These are phyloP conservation scores for Ascochyta pisi DNA, from an alignment of 2,329 filamentous ascomycete species.

Conservation along the genomic window DNA sequence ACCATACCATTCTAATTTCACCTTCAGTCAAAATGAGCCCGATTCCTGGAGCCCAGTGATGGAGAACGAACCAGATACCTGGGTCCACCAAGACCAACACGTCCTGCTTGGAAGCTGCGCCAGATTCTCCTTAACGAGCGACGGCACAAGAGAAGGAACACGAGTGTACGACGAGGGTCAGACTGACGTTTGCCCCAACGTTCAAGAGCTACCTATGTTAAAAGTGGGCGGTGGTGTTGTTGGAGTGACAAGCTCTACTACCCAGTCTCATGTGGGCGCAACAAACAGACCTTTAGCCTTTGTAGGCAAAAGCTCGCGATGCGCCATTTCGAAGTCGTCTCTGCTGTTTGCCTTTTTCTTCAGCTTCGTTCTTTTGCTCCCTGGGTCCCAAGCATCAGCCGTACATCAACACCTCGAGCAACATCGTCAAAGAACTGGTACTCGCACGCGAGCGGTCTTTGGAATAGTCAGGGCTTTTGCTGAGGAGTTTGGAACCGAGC, in stretches of 20 bases:
- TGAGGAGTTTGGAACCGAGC: background rate
- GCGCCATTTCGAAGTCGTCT: background rate
- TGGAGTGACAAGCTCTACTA: background rate
- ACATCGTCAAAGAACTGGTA: background rate
- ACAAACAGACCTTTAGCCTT: background rate
- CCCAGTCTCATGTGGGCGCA: background rate
- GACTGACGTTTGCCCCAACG: conserved; percentile 1
- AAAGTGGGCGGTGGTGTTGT: background rate
- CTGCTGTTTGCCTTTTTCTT: background rate
- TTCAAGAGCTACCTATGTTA: background rate
- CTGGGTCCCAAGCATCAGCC: background rate
- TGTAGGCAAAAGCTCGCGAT: background rate
- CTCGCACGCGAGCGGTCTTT: background rate
- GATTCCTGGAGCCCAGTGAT: conserved; percentile 26
- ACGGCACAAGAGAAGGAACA: conserved; percentile 32
- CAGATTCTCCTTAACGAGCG: conserved; percentile 27
- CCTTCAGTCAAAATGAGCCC: conserved; percentile 30
- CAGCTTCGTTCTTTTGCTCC: background rate
- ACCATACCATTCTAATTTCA: conserved; percentile 33
- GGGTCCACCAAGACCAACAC: conserved; percentile 27
- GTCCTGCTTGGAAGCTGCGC: conserved; percentile 23
- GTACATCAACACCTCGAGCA: background rate
- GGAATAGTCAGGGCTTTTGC: background rate
- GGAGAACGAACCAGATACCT: conserved; percentile 22
- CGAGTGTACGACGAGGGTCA: conserved; percentile 14